Conservation (phyloP, 1,284 basidiomycete species). For the Garcileccinum viscosum region DNA sequence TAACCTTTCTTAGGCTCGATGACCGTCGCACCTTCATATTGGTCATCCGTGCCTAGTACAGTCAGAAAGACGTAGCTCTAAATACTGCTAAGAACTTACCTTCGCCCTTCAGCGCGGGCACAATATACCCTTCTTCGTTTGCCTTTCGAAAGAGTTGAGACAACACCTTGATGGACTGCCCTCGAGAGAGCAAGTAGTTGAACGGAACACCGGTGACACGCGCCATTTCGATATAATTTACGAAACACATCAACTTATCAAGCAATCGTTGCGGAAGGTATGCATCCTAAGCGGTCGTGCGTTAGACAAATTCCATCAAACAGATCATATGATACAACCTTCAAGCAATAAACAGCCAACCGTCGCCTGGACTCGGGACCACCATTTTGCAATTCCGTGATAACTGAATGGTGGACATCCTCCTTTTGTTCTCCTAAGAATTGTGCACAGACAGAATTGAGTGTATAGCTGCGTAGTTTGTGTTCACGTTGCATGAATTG, state of each 20-base stretch:
- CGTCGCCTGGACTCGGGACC: slow-evolving; percentile 89
- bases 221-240: slow-evolving; percentile 96
- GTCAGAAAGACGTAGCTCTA: slow-evolving; percentile 5
- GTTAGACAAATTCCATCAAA: slow-evolving; percentile 5
- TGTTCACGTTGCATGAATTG: slow-evolving; percentile 98
- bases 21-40: slow-evolving; percentile 96
- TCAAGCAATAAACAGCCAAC: slow-evolving; percentile 93
- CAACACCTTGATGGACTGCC: slow-evolving; percentile 95
- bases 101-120: slow-evolving; percentile 85
- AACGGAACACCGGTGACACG: slow-evolving; percentile 98
- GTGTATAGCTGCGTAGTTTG: slow-evolving; percentile 92
- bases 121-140: slow-evolving; percentile 85
- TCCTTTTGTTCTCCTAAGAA: slow-evolving; percentile 98
- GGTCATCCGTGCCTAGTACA: slow-evolving; percentile 80
- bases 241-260: slow-evolving; percentile 97
- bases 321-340: slow-evolving; percentile 55
- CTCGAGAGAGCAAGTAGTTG: slow-evolving; percentile 89
- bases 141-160: slow-evolving; percentile 92
- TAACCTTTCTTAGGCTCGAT: slow-evolving; percentile 94
- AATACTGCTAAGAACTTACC: slow-evolving; percentile 48
- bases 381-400: slow-evolving; percentile 95
- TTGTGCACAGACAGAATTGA: slow-evolving; percentile 95
- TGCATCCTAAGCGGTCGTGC: slow-evolving; percentile 71
- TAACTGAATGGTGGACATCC: slow-evolving; percentile 96
- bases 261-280: slow-evolving; percentile 93